These are phyloP conservation scores for Phytophthora pistaciae DNA, from an alignment of 352 stramenopile genomes.

Conservation along the genomic window DNA sequence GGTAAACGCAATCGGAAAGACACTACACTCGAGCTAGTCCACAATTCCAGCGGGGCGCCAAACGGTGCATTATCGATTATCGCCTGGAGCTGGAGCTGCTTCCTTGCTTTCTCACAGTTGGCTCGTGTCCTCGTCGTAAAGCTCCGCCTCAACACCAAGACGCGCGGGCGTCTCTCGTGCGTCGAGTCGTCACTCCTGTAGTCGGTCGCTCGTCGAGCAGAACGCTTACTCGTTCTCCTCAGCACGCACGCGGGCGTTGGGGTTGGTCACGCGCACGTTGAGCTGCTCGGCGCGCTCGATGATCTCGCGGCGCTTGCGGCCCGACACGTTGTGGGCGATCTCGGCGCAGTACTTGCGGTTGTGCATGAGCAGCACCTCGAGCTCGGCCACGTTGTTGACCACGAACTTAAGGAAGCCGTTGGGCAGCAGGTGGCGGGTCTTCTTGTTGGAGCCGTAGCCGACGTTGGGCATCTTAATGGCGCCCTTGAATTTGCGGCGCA, in stretches of 20 bases:
- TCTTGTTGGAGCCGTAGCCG: conserved; percentile 99
- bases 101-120: conserved; percentile 54
- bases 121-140: conserved; percentile 50
- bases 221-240: conserved; percentile 95
- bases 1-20: conserved; percentile 21
- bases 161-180: conserved; percentile 10
- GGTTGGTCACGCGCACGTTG: conserved; percentile 99
- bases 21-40: conserved; percentile 45
- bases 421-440: conserved; percentile 97
- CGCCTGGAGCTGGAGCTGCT: conserved; percentile 44
- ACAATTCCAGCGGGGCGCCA: conserved; percentile 52
- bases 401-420: conserved; percentile 99
- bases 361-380: conserved; percentile 96
- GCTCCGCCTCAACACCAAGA: conserved; percentile 23
- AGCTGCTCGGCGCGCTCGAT: conserved; percentile 98
- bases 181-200: conserved; percentile 36
- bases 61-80: conserved; percentile 57
- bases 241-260: conserved; percentile 96
- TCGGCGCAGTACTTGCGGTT: conserved; percentile 99
- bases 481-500: conserved; percentile 99
- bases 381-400: conserved; percentile 98
- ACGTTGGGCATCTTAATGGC: conserved; percentile 98
- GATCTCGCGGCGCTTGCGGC: conserved; percentile 97
- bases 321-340: conserved; percentile 98
- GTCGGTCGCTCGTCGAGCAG: conserved; percentile 18